Evolutionary conservation across 805 yeast genomes (phyloP), one percentile per base, ranked within the genome.

Genomic region (Candida glaebosa): DNA sequence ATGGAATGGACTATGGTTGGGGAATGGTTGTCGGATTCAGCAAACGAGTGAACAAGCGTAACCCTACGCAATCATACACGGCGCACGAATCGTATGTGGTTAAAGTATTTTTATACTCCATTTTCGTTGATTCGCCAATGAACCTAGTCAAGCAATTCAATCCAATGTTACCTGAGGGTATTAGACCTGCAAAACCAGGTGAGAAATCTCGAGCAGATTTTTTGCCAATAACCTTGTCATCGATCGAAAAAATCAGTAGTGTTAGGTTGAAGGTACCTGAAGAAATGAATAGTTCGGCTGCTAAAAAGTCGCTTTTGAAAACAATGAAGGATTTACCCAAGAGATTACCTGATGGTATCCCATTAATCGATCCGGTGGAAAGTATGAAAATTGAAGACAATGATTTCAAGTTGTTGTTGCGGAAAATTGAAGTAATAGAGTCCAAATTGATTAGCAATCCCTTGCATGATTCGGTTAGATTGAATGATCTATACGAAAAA

Each of bases 21-120:
- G 96, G 91, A 43, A 84, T 87, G 57, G 93, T 90, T 9, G 80
- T 86, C 8, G 79, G 81, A 36, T 86, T 82, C 52, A 71, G 78
- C 32, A 90, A 88, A 62, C 76, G 98, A 58, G 63, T 66, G 36
- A 78, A 70, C 54, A 84, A 80, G 54, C 75, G 84, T 57, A 73
- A 76, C 49, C 76, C 78, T 17, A 53, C 75, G 8, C 80, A 77
- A 41, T 69, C 67, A 2, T 87, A 68, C 59, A 73, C 83, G 14
- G 96, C 90, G 51, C 96, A 91, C 60, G 96, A 93, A 58, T 79
- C 95, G 0, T 91, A 88, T 59, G 71, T 93, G 46, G 90, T 90
- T 8, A 86, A 82, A 48, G 97, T 89, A 8, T 78, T 93, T 43
- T 84, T 91, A 3, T 78, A 76, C 55, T 75, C 85, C 2, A 81